Base-by-base conservation (phyloP, 495 filamentous ascomycete species). In the Immersiella caudata region DNA sequence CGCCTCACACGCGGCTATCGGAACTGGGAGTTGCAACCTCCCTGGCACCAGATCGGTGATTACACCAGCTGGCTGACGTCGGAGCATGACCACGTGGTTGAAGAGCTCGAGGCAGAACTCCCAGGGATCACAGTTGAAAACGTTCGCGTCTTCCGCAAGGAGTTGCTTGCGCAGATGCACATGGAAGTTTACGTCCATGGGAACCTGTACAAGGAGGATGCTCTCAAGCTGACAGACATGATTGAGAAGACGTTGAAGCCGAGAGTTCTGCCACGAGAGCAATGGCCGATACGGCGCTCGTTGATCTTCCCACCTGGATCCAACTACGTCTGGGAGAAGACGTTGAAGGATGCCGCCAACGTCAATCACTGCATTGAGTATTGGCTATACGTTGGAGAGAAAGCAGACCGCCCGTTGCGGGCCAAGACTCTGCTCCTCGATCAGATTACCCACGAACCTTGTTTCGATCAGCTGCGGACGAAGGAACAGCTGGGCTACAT, bases 401-500 rank as follows among this genome's bases (percentile, higher is more conserved):
- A 89, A 69, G 80, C 84, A 0, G 88, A 96, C 71, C 82, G 89
- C 26, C 68, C 70, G 2, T 74, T 94, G 12, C 84, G 91, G 18
- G 90, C 93, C 18, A 93, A 92, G 80, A 83, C 91, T 0, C 83
- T 93, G 54, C 84, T 99, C 9, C 84, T 97, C 60, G 89, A 92
- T n/a, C 96, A 99, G 76, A 87, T 97, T 78, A 89, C 92, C 1
- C 90, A 96, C 56, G 95, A 99, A 82, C 93, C 93, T 20, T 90
- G 88, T 25, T 99, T 98, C 75, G 91, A 99, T 76, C 91, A 94
- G 74, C 83, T 99, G 1, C 88, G 95, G 52, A 97, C 95, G 52
- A 97, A 97, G 76, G 95, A 99, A 76, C 95, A 99, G 77, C 90
- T 99, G 9, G 95, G 95, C 16, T 99, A 99, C 73, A 89, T 98